Base-by-base conservation (phyloP, 768 basidiomycete species). In the Lepiota brunneoincarnata region DNA sequence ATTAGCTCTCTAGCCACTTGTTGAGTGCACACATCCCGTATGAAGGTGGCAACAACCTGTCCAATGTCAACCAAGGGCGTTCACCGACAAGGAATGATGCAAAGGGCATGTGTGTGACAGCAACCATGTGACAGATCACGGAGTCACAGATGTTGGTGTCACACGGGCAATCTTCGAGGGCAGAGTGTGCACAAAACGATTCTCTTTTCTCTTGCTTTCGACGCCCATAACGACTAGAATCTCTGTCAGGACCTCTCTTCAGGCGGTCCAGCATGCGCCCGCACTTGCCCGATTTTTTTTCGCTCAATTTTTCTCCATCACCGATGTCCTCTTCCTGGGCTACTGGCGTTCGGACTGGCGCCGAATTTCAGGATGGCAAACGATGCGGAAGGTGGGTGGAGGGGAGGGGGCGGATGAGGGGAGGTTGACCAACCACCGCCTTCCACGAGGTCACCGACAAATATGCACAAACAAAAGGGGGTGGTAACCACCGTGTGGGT, bases 201-300 rank as follows among this genome's bases (percentile, higher is more conserved):
- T 39, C 36, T 17, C 20, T 46, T 46, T 54, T 46, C 44, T 35
- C 44, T 54, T 54, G 52, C 52, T 54, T 54, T 54, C 44, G 52
- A 45, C 52, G 52, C 20, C 44, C 52, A 54, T 44, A 46, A 2
- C 36, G 52, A 23, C 37, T 12, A 9, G 52, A 46, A 46, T 54
- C 44, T 54, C 12, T 14, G 21, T 43, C 18, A 28, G 44, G 39
- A 40, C 26, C 20, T 24, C 7, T 26, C 18, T 4, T 12, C 31
- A 46, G 21, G 31, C 34, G 31, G 5, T 28, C 21, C 10, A 17
- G 11, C 23, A 12, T 4, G 23, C 6, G n/a, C 17, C 35, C 14
- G n/a, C n/a, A 2, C 52, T 2, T 31, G 26, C 38, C 24, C 6
- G 34, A 14, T 28, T 54, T 49, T 39, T 54, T 39, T 20, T 24